These are phyloP conservation scores for Aspergillus chevalieri DNA, from an alignment of 2,329 filamentous ascomycete genomes.

Conservation along the genomic window DNA sequence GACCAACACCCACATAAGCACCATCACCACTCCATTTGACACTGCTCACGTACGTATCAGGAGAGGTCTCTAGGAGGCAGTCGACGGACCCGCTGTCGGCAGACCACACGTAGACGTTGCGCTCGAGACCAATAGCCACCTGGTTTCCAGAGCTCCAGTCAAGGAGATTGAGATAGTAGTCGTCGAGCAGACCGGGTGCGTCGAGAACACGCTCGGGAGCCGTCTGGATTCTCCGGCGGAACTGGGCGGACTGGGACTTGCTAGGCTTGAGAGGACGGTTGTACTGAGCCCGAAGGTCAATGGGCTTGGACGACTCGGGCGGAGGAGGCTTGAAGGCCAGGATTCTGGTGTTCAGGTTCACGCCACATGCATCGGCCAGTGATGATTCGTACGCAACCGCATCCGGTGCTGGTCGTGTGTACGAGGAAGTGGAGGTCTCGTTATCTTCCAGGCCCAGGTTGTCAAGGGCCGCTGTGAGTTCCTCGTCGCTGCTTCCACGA, in stretches of 20 bases:
- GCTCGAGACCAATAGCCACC: slow-evolving; percentile 93
- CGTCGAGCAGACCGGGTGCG: slow-evolving; percentile 89
- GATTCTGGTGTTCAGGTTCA: slow-evolving; percentile 89
- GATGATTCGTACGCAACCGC: slow-evolving; percentile 88
- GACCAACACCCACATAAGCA: slow-evolving; percentile 89
- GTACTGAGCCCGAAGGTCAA: slow-evolving; percentile 95
- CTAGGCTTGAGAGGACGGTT: slow-evolving; percentile 86
- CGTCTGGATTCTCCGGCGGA: slow-evolving; percentile 84
- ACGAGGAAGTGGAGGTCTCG: slow-evolving; percentile 55
- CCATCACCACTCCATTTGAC: slow-evolving; percentile 99
- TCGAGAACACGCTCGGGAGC: slow-evolving; percentile 94
- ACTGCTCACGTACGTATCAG: slow-evolving; percentile 94
- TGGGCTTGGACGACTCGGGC: slow-evolving; percentile 97
- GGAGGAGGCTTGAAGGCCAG: slow-evolving; percentile 96
- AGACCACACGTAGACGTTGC: slow-evolving; percentile 97
- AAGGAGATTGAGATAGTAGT: slow-evolving; percentile 97
- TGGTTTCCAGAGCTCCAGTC: slow-evolving; percentile 99
- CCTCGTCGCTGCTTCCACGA: slow-evolving; percentile 59
- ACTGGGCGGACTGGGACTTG: slow-evolving; percentile 69
- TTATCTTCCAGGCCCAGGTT: slow-evolving; percentile 71
- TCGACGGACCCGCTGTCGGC: slow-evolving; percentile 86
- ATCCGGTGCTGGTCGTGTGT: slow-evolving; percentile 77
- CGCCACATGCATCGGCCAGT: slow-evolving; percentile 81
- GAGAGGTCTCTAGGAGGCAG: slow-evolving; percentile 77
- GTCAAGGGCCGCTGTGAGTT: slow-evolving; percentile 72